Evolutionary conservation across 2,329 filamentous ascomycete species (phyloP).

Genomic region (Beauveria australis): DNA sequence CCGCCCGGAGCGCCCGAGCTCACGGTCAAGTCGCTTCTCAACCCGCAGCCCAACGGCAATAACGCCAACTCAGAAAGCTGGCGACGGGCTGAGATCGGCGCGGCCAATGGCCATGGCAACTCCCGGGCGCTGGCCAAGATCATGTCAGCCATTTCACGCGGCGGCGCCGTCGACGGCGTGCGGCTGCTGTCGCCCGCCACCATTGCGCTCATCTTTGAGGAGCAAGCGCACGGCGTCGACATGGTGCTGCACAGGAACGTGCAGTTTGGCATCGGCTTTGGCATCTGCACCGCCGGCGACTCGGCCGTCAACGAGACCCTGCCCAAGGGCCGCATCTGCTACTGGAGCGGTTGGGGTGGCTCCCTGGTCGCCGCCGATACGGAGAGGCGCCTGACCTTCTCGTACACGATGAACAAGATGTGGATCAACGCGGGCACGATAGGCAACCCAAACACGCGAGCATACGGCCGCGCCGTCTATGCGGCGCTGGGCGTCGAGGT

Average conservation of each 20-base stretch:
- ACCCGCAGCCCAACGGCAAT: conserved; percentile 15
- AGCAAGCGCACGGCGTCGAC: conserved; percentile 34
- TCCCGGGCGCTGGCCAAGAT: conserved; percentile 34
- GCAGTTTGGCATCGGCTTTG: conserved; percentile 35
- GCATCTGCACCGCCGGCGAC: conserved; percentile 20
- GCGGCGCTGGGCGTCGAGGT: conserved; percentile 1
- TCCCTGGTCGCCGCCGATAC: conserved; percentile 35
- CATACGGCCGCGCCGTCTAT: conserved; percentile 1
- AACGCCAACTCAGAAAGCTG: conserved; percentile 23
- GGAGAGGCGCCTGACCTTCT: conserved; percentile 32
- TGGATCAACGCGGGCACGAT: background rate
- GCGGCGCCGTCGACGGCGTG: conserved; percentile 16
- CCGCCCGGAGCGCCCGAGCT: conserved; percentile 18
- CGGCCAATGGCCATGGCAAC: conserved; percentile 37
- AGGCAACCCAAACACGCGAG: conserved; percentile 1
- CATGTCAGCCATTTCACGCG: conserved; percentile 22
- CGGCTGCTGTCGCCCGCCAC: conserved; percentile 31
- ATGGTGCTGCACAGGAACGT: conserved; percentile 26
- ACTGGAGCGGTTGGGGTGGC: conserved; percentile 39
- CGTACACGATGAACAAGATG: conserved; percentile 40
- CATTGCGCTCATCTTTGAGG: conserved; percentile 35
- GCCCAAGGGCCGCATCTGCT: conserved; percentile 22
- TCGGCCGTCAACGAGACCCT: conserved; percentile 20
- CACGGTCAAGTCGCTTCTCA: conserved; percentile 22
- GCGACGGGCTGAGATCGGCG: conserved; percentile 32